Conservation (phyloP, 805 yeast genomes). For the Candida pseudofarinosa region DNA sequence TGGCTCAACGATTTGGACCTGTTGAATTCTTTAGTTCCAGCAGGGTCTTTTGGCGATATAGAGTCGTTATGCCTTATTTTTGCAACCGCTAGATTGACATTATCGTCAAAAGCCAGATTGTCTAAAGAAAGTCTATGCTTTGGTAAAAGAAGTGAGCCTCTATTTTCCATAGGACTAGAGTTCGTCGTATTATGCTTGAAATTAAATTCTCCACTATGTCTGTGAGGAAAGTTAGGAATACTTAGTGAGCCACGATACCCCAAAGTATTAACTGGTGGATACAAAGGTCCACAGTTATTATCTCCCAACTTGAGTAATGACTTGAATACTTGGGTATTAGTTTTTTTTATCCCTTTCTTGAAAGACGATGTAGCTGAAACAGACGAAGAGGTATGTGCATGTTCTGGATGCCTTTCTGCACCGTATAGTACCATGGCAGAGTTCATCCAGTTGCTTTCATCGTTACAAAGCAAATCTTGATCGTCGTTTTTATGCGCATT, state of each 20-base stretch:
- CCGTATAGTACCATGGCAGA: neutral
- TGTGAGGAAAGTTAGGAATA: neutral
- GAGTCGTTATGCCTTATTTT: neutral
- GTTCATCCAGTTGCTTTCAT: neutral
- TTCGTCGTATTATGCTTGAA: neutral
- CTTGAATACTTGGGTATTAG: neutral
- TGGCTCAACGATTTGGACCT: constrained; percentile 25
- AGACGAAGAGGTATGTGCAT: neutral
- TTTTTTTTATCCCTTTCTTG: neutral
- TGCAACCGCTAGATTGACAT: neutral
- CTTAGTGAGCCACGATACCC: neutral
- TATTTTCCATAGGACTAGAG: neutral
- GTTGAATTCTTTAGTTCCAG: constrained; percentile 9
- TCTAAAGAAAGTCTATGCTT: neutral
- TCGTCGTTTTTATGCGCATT: neutral
- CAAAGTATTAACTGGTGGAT: neutral
- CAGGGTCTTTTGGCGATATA: neutral
- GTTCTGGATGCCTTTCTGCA: neutral
- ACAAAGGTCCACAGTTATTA: neutral
- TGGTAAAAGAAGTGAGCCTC: neutral
- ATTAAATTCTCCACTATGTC: neutral
- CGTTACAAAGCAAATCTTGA: neutral
- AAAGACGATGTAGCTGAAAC: neutral
- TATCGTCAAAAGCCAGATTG: neutral
- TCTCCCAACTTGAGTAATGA: constrained; percentile 1